phyloP scores from a whole-genome alignment of 345 rosid genomes.

The Citropsis articulata region DNA sequence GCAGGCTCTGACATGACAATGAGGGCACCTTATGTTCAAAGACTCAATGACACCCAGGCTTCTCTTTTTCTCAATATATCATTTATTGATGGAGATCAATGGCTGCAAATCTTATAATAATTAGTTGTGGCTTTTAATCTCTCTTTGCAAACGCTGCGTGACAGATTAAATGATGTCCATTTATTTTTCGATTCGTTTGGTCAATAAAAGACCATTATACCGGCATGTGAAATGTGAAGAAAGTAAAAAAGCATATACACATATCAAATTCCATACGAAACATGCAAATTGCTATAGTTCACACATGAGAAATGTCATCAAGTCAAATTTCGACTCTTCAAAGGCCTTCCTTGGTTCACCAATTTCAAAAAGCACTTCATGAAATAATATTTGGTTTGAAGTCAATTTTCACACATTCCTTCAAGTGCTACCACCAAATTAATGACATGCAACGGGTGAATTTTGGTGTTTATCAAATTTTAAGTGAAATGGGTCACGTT shows the following conservation, averaged over 20 bases:
- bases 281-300: not conserved
- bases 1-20: conserved; percentile 53
- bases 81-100: conserved; percentile 73
- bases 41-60: conserved; percentile 63
- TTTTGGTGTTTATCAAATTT: too few species aligned
- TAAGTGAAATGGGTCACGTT: too few species aligned
- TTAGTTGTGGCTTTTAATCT: not conserved
- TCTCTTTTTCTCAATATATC: conserved; percentile 46
- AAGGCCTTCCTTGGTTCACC: not conserved
- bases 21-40: conserved; percentile 63
- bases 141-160: not conserved
- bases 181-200: not conserved
- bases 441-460: too few species aligned
- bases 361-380: too few species aligned
- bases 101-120: conserved; percentile 44
- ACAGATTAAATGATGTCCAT: not conserved
- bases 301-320: not conserved
- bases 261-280: not conserved
- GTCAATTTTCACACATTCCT: not conserved
- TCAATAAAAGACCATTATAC: not conserved
- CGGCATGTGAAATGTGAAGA: not conserved
- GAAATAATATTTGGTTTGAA: not conserved
- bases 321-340: not conserved
- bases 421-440: too few species aligned
- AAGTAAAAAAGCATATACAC: too few species aligned